Evolutionary conservation across 768 basidiomycete species (phyloP), one percentile per base, ranked within the genome.

Genomic region (Zangia roseola): DNA sequence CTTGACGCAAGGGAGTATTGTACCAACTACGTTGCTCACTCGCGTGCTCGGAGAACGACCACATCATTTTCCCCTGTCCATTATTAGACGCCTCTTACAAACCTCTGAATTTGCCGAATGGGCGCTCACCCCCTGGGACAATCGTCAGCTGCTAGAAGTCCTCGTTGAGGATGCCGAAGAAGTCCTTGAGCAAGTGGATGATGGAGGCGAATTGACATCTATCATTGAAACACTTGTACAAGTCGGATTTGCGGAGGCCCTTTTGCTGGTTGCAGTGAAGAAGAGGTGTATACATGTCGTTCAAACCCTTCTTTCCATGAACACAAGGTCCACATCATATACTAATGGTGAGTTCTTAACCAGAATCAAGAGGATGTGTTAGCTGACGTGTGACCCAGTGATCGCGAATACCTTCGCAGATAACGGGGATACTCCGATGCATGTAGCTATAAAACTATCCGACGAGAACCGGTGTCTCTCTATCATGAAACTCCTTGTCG

Each of bases 371-470:
- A 12, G 0, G 4, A 6, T 10, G 2, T 20, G 3, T 8, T 2
- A 26, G 6, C 30, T 56, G 30, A 56, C 0, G 12, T 9, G 10
- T 6, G 1, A 5, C 16, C 0, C 6, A 56, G 54, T 13, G 9
- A 25, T 52, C 2, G 4, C 16, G 3, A 23, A 45, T 39, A 23
- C 30, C 0, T 1, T 55, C 12, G 28, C 43, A 8, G 7, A 6
- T 10, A 54, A 55, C 13, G 54, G 54, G 5, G 52, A 55, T 20
- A 48, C 54, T 7, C 54, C 39, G 1, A 33, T 55, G 0, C 54
- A 55, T 8, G 1, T 54, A 4, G 45, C 41, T 2, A 36, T 54
- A 34, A 37, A 6, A 24, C 2, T 45, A 8, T 25, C 30, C 7
- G 40, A 55, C 21, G 54, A 55, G 17, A 41, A 24, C 7, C 13